phyloP scores from a whole-genome alignment of 352 stramenopile species.

The Globisporangium canariense region DNA sequence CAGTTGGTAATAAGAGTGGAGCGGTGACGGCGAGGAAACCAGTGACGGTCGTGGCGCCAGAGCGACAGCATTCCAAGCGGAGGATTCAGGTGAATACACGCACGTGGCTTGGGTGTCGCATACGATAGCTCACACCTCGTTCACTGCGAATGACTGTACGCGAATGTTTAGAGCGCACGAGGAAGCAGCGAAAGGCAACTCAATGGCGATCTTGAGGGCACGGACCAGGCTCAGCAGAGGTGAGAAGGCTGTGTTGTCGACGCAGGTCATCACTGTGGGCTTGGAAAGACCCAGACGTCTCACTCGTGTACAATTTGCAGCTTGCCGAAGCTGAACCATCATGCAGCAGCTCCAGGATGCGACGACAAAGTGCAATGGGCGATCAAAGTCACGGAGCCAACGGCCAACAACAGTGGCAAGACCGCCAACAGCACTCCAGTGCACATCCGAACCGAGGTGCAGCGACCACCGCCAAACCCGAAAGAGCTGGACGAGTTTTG shows the following conservation, averaged over 20 bases:
- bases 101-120: background rate
- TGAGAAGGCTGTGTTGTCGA: background rate
- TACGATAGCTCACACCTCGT: background rate
- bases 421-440: background rate
- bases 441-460: background rate
- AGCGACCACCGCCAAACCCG: background rate
- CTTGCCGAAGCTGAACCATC: slow-evolving; percentile 7
- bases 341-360: background rate
- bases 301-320: background rate
- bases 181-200: slow-evolving; percentile 15
- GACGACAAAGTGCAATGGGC: slow-evolving; percentile 34
- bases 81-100: background rate
- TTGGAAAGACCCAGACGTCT: background rate
- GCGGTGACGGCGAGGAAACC: slow-evolving; percentile 23
- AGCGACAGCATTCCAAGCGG: background rate
- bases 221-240: slow-evolving; percentile 1
- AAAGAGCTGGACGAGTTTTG: slow-evolving; percentile 34
- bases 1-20: slow-evolving; percentile 8
- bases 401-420: background rate
- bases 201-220: background rate
- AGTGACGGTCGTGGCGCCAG: slow-evolving; percentile 4
- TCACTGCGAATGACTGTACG: background rate
- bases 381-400: slow-evolving; percentile 21
- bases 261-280: background rate
- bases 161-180: slow-evolving; percentile 25